Conservation (phyloP, 2,329 filamentous ascomycete species). For the Nigrospora sphaerica region DNA sequence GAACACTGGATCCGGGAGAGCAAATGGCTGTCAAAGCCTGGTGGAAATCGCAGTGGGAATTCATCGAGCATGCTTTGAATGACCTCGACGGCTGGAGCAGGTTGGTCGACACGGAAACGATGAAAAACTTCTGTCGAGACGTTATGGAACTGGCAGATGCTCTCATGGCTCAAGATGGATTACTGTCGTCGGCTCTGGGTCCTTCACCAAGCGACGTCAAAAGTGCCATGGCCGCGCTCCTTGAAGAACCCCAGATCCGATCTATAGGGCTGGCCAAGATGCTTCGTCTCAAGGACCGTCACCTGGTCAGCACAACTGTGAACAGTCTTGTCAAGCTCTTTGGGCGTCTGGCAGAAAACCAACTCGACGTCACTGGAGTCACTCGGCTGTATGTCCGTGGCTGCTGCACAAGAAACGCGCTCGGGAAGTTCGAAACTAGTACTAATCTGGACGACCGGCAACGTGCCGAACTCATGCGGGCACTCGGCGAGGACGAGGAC, state of each 20-base stretch:
- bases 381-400: slow-evolving; percentile 57
- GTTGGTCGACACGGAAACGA: slow-evolving; percentile 63
- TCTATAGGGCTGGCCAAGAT: slow-evolving; percentile 74
- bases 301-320: slow-evolving; percentile 75
- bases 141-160: slow-evolving; percentile 89
- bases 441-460: slow-evolving; percentile 79
- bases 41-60: slow-evolving; percentile 81
- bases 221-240: slow-evolving; percentile 36
- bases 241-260: slow-evolving; percentile 55
- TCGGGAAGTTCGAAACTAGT: slow-evolving; percentile 51
- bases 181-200: slow-evolving; percentile 66
- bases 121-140: slow-evolving; percentile 91
- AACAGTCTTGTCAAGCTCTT: slow-evolving; percentile 80
- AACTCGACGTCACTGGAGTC: slow-evolving; percentile 59
- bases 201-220: slow-evolving; percentile 19
- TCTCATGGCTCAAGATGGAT: slow-evolving; percentile 75
- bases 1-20: slow-evolving; percentile 52
- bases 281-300: slow-evolving; percentile 83
- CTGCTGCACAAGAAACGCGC: slow-evolving; percentile 54
- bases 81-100: slow-evolving; percentile 80
- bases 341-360: slow-evolving; percentile 68
- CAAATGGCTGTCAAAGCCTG: slow-evolving; percentile 62
- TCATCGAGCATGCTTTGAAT: slow-evolving; percentile 72
- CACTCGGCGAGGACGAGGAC: slow-evolving; percentile 49
- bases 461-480: slow-evolving; percentile 71